These are phyloP conservation scores for Rhizopogon vesiculosus DNA, from an alignment of 768 basidiomycete species.

Conservation along the genomic window DNA sequence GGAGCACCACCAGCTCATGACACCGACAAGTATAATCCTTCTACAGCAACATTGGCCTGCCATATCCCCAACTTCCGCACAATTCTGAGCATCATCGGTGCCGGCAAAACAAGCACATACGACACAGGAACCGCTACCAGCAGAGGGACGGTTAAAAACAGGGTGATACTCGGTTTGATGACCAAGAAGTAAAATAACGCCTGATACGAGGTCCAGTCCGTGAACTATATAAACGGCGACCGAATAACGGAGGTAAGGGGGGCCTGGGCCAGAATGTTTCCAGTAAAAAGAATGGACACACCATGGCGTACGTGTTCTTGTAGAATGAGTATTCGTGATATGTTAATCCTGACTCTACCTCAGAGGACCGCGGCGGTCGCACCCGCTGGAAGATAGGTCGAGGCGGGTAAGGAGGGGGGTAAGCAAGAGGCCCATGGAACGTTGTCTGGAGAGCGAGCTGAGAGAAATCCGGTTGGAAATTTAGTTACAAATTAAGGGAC, in stretches of 20 bases:
- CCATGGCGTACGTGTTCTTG: constrained; percentile 79
- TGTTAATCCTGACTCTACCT: constrained; percentile 42
- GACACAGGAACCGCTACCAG: constrained; percentile 54
- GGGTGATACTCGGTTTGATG: constrained; percentile 77
- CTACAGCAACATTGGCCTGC: constrained; percentile 82
- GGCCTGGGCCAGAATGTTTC: background rate
- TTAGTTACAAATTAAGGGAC: background rate
- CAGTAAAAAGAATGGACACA: constrained; percentile 24
- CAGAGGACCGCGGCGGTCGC: constrained; percentile 43
- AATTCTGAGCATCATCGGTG: constrained; percentile 61
- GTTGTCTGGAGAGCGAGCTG: constrained; percentile 63
- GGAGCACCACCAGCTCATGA: constrained; percentile 14
- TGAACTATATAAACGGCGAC: constrained; percentile 46
- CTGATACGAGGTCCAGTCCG: constrained; percentile 78
- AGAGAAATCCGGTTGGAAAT: constrained; percentile 1
- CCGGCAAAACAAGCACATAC: constrained; percentile 58
- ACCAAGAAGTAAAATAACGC: constrained; percentile 87
- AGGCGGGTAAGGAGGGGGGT: constrained; percentile 60
- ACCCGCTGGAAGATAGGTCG: constrained; percentile 70
- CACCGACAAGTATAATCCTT: constrained; percentile 50
- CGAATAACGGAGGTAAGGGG: constrained; percentile 3
- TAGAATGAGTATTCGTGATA: constrained; percentile 70
- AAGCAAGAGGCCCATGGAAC: constrained; percentile 66
- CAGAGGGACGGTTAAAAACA: constrained; percentile 55
- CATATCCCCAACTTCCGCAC: constrained; percentile 67